A percentile compares a stretch with the other conserved stretches of the same genome.
These are phyloP conservation scores for Boletus sp. DNA, from an alignment of 1,284 basidiomycete species.

Conservation along the genomic window DNA sequence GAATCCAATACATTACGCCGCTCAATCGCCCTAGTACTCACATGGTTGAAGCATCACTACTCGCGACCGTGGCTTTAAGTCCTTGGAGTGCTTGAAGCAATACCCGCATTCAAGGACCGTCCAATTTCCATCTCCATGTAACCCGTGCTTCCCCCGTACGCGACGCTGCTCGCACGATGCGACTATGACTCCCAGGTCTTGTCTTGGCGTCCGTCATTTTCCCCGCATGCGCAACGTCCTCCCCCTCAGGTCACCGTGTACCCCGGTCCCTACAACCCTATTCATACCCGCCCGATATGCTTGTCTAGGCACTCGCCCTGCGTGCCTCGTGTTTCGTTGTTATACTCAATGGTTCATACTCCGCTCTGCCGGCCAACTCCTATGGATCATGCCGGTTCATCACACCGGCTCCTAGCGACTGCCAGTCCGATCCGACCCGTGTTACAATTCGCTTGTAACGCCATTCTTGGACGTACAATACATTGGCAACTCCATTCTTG, in stretches of 20 bases:
- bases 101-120: neutral
- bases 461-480: neutral
- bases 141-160: neutral
- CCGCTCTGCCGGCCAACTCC: constrained; percentile 8
- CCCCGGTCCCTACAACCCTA: neutral
- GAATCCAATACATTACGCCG: neutral
- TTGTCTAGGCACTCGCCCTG: neutral
- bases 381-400: neutral
- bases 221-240: neutral
- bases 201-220: neutral
- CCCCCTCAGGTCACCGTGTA: too few relatives aligned
- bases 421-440: constrained; percentile 7
- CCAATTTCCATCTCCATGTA: neutral
- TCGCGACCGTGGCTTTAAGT: neutral
- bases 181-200: neutral
- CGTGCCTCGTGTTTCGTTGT: neutral
- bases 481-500: neutral
- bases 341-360: constrained; percentile 10
- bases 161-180: neutral
- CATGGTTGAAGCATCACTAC: neutral
- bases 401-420: neutral
- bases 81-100: neutral
- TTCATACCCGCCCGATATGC: neutral
- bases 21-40: neutral
- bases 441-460: neutral